phyloP scores from a whole-genome alignment of 2,329 filamentous ascomycete genomes.

The Diaporthe batatas region DNA sequence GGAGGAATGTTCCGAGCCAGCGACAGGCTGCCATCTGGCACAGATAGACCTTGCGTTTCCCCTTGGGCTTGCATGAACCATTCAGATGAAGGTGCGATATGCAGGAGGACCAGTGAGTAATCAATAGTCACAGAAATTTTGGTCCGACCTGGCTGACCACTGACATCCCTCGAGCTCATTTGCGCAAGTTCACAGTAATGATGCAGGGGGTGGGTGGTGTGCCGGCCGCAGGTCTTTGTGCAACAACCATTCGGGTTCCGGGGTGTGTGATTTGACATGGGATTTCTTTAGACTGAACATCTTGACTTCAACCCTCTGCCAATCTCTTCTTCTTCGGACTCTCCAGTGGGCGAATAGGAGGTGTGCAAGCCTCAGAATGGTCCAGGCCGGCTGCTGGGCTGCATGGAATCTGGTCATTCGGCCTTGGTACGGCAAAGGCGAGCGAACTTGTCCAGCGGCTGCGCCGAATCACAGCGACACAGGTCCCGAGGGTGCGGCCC shows the following conservation, averaged over 20 bases:
- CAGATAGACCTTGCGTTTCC: conserved; percentile 49
- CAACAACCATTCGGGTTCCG: background rate
- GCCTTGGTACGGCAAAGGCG: background rate
- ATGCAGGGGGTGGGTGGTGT: conserved; percentile 31
- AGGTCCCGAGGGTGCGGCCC: background rate
- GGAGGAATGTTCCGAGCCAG: conserved; percentile 52
- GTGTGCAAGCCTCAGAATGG: background rate
- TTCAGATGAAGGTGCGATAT: conserved; percentile 33
- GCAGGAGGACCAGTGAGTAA: conserved; percentile 31
- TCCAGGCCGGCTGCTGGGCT: background rate
- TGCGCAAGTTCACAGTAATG: conserved; percentile 33
- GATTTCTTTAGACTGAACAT: background rate
- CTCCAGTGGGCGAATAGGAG: background rate
- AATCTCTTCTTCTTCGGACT: background rate
- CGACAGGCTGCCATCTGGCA: conserved; percentile 63
- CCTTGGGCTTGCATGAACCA: conserved; percentile 27
- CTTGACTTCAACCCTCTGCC: background rate
- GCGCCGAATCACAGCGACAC: background rate
- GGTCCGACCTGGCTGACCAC: background rate
- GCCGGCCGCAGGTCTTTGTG: conserved; percentile 14
- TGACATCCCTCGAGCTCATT: conserved; percentile 25
- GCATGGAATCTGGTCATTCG: background rate
- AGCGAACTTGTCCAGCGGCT: background rate
- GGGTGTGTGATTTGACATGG: background rate
- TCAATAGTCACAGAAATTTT: conserved; percentile 23